phyloP scores from a whole-genome alignment of 2,329 filamentous ascomycete species.

The Exophiala alcalophila region DNA sequence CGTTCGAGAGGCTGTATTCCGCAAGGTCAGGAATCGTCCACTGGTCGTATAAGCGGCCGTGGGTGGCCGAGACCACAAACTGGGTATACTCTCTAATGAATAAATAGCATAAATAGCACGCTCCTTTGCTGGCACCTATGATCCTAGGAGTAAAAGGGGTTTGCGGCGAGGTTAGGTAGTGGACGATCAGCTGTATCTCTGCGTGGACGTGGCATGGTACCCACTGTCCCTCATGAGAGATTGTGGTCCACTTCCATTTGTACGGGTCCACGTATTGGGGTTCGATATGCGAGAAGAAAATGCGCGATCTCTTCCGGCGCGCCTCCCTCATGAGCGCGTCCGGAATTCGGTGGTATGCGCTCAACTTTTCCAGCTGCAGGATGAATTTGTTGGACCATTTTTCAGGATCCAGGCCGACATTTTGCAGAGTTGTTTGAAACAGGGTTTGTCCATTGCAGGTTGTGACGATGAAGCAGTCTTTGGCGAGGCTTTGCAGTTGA shows the following conservation, averaged over 20 bases:
- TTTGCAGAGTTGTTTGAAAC: constrained; percentile 6
- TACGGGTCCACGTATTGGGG: constrained; percentile 16
- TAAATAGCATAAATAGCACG: constrained; percentile 31
- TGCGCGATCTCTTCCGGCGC: constrained; percentile 3
- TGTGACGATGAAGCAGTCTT: constrained; percentile 13
- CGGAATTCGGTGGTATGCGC: constrained; percentile 22
- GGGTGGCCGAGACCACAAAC: constrained; percentile 21
- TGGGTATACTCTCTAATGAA: constrained; percentile 24
- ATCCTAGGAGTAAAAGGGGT: constrained; percentile 13
- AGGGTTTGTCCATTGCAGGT: constrained; percentile 7
- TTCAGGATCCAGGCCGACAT: constrained; percentile 6
- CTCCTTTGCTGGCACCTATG: constrained; percentile 30
- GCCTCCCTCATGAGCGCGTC: constrained; percentile 9
- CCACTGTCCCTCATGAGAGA: constrained; percentile 13
- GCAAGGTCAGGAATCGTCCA: constrained; percentile 30
- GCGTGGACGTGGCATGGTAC: constrained; percentile 26
- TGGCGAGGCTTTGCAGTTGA: neutral
- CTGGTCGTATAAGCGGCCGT: constrained; percentile 29
- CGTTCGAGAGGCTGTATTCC: constrained; percentile 11
- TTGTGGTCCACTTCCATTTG: constrained; percentile 1
- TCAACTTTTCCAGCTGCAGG: constrained; percentile 26
- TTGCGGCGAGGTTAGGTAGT: constrained; percentile 18
- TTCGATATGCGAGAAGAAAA: constrained; percentile 12
- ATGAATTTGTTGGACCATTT: constrained; percentile 20
- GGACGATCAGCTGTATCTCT: constrained; percentile 29